Percentiles rank a stretch among this genome's conserved stretches.
Evolutionary conservation across 2,329 filamentous ascomycete species (phyloP).

Genomic region (Basipetospora sp.): DNA sequence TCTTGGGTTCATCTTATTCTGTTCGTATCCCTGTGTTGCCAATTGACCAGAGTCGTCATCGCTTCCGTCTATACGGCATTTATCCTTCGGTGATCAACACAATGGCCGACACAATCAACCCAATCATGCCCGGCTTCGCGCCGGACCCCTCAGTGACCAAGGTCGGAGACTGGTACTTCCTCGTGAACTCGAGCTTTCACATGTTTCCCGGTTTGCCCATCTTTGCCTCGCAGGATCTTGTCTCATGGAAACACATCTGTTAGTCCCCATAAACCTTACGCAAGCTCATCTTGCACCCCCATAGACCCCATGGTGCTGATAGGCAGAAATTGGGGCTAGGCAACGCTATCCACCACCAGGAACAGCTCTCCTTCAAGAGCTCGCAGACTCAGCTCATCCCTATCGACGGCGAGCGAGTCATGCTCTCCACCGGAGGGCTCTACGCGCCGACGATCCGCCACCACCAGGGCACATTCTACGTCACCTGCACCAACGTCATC

Average conservation of each 20-base stretch:
- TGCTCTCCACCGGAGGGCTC: conserved; percentile 10
- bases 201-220: conserved; percentile 39
- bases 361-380: conserved; percentile 6
- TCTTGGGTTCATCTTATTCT: no score
- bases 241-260: conserved; percentile 18
- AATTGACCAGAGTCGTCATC: no score
- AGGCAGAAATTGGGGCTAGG: no score
- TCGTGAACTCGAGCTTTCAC: conserved; percentile 43
- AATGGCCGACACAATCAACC: conserved; percentile 9
- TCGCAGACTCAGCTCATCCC: conserved; percentile 6
- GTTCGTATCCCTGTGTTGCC: no score
- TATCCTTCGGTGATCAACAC: no score
- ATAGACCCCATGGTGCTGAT: no score
- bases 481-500: conserved; percentile 14
- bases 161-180: conserved; percentile 17
- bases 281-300: no score
- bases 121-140: conserved; percentile 18
- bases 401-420: conserved; percentile 11
- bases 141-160: conserved; percentile 18
- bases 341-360: conserved; percentile 8
- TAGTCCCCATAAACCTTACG: neutral
- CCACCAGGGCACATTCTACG: conserved; percentile 13
- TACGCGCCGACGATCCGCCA: conserved; percentile 14
- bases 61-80: no score
- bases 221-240: conserved; percentile 19